These are phyloP conservation scores for Jatropha podagrica DNA, from an alignment of 441 rosid species.

Conservation along the genomic window DNA sequence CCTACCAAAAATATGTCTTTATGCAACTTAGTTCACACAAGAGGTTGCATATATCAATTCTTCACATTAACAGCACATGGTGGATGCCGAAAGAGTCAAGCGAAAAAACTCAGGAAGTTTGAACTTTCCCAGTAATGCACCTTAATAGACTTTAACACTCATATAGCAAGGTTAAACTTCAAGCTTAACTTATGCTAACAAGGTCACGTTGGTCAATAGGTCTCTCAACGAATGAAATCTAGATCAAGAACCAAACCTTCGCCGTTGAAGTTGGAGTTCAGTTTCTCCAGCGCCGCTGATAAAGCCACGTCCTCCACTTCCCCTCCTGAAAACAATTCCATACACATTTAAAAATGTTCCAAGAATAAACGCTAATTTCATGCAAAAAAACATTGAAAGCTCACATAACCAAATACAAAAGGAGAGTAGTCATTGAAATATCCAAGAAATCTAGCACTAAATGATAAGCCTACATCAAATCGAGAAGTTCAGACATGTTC, in stretches of 20 bases:
- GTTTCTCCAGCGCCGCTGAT: conserved; percentile 98
- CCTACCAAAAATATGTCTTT: background rate
- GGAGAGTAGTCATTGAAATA: background rate
- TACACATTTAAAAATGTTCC: conserved; percentile 8
- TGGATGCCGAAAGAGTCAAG: background rate
- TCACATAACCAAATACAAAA: background rate
- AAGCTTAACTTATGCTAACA: conserved; percentile 1
- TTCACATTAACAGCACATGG: background rate
- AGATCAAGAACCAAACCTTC: conserved; percentile 53
- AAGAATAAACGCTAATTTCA: conserved; percentile 2
- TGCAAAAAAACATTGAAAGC: background rate
- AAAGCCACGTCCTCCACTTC: conserved; percentile 88
- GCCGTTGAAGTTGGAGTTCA: conserved; percentile 93
- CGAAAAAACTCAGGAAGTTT: background rate
- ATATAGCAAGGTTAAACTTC: background rate
- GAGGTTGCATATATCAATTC: background rate
- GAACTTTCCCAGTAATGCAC: background rate
- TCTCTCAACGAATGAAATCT: background rate
- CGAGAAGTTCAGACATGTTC: background rate
- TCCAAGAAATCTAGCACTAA: background rate
- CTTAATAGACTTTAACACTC: too few relatives aligned
- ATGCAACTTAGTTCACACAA: conserved; percentile 3
- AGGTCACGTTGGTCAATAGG: background rate
- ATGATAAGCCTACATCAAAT: background rate
- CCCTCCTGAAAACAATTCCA: conserved; percentile 68